These are phyloP conservation scores for Mycena metata DNA, from an alignment of 768 basidiomycete species.

Conservation along the genomic window DNA sequence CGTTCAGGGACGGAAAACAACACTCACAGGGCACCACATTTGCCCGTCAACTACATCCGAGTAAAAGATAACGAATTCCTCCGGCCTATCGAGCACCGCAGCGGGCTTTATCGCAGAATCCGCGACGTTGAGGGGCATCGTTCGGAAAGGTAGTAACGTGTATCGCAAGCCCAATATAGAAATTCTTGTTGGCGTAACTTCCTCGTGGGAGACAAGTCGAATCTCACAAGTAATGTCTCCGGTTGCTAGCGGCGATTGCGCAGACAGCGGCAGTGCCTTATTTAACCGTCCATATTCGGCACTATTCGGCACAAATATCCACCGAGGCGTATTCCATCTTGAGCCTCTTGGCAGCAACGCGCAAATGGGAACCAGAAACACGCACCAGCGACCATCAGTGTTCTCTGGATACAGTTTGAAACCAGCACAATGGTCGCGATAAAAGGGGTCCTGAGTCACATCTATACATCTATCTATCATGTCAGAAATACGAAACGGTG, in stretches of 20 bases:
- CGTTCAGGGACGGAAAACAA: background rate
- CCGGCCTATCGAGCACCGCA: conserved; percentile 57
- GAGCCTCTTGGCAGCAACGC: conserved; percentile 23
- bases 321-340: too few relatives aligned
- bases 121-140: conserved; percentile 67
- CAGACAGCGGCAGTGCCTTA: too few relatives aligned
- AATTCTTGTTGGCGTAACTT: too few relatives aligned
- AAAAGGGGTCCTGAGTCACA: conserved; percentile 14
- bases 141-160: background rate
- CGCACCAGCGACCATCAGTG: conserved; percentile 1
- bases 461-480: conserved; percentile 21
- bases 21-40: conserved; percentile 80
- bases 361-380: background rate
- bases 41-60: conserved; percentile 72
- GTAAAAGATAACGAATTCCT: conserved; percentile 76
- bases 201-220: too few relatives aligned
- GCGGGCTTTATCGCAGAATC: conserved; percentile 50
- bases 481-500: background rate
- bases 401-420: background rate
- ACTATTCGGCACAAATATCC: background rate
- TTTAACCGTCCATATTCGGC: too few relatives aligned
- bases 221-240: too few relatives aligned
- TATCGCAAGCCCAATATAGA: too few relatives aligned
- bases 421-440: conserved; percentile 2
- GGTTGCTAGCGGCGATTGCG: too few relatives aligned